Evolutionary conservation across 768 basidiomycete genomes (phyloP), one percentile per base, ranked within the genome.

Genomic region (Lactifluus piperatus): DNA sequence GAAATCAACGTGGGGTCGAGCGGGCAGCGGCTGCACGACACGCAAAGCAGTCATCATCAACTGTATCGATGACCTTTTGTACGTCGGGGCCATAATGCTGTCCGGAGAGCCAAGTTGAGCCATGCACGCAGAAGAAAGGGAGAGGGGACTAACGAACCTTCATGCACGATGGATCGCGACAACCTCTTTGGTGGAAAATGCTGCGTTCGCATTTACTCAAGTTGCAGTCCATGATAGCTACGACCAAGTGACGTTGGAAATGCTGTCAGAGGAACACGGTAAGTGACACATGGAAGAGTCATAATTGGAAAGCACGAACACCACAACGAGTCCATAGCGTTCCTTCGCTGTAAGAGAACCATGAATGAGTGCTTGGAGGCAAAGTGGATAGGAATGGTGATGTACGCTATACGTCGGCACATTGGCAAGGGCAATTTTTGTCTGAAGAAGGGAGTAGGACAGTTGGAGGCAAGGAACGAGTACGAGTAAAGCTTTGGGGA

Each of bases 351-450:
- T 26, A 56, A 58, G 58, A 58, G 41, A 50, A 3, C 6, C 30
- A 22, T 32, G 48, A 63, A 29, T 48, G 56, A 65, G 27, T 63
- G 66, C 48, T 44, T 50, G 41, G 27, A 64, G 27, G 26, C 53
- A 27, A 13, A 27, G n/a, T 46, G 32, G 37, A 26, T 18, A 26
- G 20, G 18, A 37, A 50, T n/a, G 22, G 53, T 11, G 29, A 80
- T 86, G 67, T 74, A 89, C 88, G 88, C 84, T 71, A 88, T 76
- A 71, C 81, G 82, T 76, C 76, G 81, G 70, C 88, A 90, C 88
- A 90, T 90, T 62, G 37, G 11, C 32, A 34, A 14, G 10, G 29
- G 9, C 30, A 24, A 26, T 44, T 41, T 46, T 49, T 50, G 29
- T 34, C 27, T 5, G 34, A 30, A 27, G 56, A 24, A 30, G 47